phyloP scores from a whole-genome alignment of 768 basidiomycete species.

The Tylopilus felleus region DNA sequence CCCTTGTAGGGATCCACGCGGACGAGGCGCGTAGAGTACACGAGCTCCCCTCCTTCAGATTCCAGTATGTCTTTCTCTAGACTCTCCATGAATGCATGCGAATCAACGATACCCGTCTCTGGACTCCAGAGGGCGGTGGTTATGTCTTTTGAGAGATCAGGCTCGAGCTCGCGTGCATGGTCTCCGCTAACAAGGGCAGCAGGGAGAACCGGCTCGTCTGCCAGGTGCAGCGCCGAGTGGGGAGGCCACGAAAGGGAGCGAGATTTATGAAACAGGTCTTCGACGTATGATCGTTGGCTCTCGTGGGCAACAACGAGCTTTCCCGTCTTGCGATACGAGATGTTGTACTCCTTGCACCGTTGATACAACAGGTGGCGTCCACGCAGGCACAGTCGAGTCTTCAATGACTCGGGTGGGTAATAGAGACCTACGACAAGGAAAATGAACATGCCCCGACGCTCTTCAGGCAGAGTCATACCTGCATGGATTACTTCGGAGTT shows the following conservation, averaged over 20 bases:
- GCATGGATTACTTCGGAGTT: slow-evolving; percentile 97
- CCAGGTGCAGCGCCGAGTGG: slow-evolving; percentile 29
- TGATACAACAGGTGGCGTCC: slow-evolving; percentile 84
- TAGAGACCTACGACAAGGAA: slow-evolving; percentile 57
- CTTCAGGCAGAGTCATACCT: slow-evolving; percentile 38
- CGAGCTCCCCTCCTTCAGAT: slow-evolving; percentile 64
- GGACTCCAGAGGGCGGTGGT: slow-evolving; percentile 74
- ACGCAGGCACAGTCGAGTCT: slow-evolving; percentile 81
- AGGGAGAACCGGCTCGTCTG: slow-evolving; percentile 45
- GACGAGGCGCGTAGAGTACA: slow-evolving; percentile 78
- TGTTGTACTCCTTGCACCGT: slow-evolving; percentile 56
- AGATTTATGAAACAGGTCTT: slow-evolving; percentile 63
- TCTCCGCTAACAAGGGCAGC: slow-evolving; percentile 65
- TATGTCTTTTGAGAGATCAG: slow-evolving; percentile 72
- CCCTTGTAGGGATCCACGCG: slow-evolving; percentile 67
- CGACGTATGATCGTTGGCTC: slow-evolving; percentile 67
- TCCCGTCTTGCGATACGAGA: slow-evolving; percentile 72
- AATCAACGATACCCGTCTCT: slow-evolving; percentile 88
- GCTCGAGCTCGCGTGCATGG: slow-evolving; percentile 73
- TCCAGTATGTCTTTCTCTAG: slow-evolving; percentile 80
- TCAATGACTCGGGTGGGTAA: slow-evolving; percentile 79
- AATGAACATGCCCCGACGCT: background rate
- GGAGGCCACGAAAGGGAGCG: slow-evolving; percentile 49
- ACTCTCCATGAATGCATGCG: slow-evolving; percentile 77
- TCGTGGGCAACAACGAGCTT: slow-evolving; percentile 85